Conservation (phyloP, 306 rosid species). For the Prunus davidiana region DNA sequence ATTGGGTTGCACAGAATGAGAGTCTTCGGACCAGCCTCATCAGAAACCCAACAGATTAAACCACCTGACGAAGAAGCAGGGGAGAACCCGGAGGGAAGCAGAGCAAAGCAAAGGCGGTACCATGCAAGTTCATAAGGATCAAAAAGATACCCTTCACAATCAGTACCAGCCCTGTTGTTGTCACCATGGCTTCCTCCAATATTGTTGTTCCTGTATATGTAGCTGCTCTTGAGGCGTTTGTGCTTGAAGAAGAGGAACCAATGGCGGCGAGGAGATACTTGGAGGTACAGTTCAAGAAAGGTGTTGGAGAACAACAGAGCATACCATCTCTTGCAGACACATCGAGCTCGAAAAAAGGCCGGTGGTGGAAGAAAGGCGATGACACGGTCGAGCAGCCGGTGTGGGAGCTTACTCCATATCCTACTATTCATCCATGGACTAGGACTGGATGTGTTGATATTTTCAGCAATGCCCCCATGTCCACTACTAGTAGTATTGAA, state of each 20-base stretch:
- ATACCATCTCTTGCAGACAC: too few species aligned
- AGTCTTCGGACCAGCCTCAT: constrained; percentile 75
- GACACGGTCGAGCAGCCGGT: too few species aligned
- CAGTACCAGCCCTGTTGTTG: neutral
- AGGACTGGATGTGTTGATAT: constrained; percentile 12
- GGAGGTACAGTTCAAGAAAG: too few species aligned
- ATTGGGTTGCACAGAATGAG: constrained; percentile 82
- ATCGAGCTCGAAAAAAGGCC: too few species aligned
- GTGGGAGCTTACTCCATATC: too few species aligned
- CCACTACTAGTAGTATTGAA: constrained; percentile 30
- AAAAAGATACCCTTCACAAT: constrained; percentile 68
- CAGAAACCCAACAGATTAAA: constrained; percentile 67
- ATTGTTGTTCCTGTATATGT: constrained; percentile 41
- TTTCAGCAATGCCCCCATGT: constrained; percentile 7
- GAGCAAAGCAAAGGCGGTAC: constrained; percentile 60
- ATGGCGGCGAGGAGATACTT: too few species aligned
- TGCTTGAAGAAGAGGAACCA: constrained; percentile 54
- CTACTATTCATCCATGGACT: constrained; percentile 50
- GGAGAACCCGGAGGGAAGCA: constrained; percentile 69
- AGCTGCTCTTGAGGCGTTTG: constrained; percentile 44
- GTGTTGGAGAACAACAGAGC: too few species aligned
- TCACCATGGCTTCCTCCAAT: constrained; percentile 9
- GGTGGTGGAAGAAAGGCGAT: too few species aligned
- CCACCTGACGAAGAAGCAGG: constrained; percentile 81
- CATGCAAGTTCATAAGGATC: constrained; percentile 75